Percentiles rank a stretch among this genome's conserved stretches.
Evolutionary conservation across 805 yeast genomes (phyloP).

Genomic region (Starmera caribaea): DNA sequence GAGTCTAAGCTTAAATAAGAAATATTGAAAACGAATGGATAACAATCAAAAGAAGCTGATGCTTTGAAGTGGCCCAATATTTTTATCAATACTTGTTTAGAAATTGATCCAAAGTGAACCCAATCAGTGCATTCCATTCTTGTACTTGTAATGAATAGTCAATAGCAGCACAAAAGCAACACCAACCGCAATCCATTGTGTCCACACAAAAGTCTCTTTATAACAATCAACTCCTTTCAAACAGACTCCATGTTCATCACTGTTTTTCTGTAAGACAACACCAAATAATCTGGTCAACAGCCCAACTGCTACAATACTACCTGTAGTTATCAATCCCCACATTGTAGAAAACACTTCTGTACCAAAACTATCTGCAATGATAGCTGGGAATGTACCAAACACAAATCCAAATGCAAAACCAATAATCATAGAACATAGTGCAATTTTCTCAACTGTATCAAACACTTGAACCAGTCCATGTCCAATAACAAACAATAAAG

Average conservation of each 20-base stretch:
- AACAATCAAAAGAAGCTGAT: no score
- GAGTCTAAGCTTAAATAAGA: no score
- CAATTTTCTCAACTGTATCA: constrained; percentile 30
- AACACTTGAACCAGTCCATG: constrained; percentile 26
- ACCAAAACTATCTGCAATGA: constrained; percentile 66
- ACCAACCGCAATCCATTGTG: constrained; percentile 14
- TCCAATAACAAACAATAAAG: constrained; percentile 26
- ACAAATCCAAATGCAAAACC: constrained; percentile 64
- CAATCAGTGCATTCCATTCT: background rate
- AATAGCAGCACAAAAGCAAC: constrained; percentile 10
- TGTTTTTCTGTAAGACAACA: constrained; percentile 34
- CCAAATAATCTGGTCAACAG: constrained; percentile 49
- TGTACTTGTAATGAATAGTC: constrained; percentile 11
- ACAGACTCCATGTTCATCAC: constrained; percentile 34
- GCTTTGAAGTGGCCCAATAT: no score
- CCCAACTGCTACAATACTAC: constrained; percentile 50
- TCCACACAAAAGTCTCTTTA: constrained; percentile 27
- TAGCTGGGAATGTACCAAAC: constrained; percentile 69
- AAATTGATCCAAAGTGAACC: no score
- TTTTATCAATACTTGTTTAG: no score
- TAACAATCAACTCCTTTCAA: constrained; percentile 38
- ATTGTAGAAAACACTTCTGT: constrained; percentile 58
- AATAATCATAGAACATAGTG: constrained; percentile 40
- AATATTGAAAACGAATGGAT: no score
- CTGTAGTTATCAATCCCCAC: constrained; percentile 71